These are phyloP conservation scores for Mycena galopus DNA, from an alignment of 768 basidiomycete genomes.

Conservation along the genomic window DNA sequence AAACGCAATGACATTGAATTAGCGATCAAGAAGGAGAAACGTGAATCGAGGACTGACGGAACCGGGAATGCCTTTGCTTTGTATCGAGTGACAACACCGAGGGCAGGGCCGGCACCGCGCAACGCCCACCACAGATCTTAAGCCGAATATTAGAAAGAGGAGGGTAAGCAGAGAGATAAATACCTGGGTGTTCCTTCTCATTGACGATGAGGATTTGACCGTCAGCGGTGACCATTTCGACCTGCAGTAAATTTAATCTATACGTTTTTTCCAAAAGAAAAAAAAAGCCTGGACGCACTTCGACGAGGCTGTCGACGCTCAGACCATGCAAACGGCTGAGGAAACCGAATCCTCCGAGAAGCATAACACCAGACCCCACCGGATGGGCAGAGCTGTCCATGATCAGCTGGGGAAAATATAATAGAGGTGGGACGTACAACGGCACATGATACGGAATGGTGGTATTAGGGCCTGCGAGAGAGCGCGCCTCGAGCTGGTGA, in stretches of 20 bases:
- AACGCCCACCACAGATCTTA: slow-evolving; percentile 91
- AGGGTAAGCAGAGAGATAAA: slow-evolving; percentile 28
- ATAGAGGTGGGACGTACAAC: slow-evolving; percentile 61
- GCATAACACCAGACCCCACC: slow-evolving; percentile 83
- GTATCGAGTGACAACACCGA: slow-evolving; percentile 92
- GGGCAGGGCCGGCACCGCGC: slow-evolving; percentile 84
- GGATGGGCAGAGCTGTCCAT: slow-evolving; percentile 78
- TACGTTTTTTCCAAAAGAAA: not conserved
- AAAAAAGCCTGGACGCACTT: slow-evolving; percentile 56
- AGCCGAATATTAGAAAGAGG: slow-evolving; percentile 4
- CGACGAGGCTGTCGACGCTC: slow-evolving; percentile 91
- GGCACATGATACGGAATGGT: slow-evolving; percentile 86
- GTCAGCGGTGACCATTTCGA: slow-evolving; percentile 91
- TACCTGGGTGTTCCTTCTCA: slow-evolving; percentile 79
- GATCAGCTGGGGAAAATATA: slow-evolving; percentile 19
- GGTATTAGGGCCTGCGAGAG: slow-evolving; percentile 62
- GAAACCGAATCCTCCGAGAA: slow-evolving; percentile 92
- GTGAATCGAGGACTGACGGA: slow-evolving; percentile 51
- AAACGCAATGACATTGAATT: slow-evolving; percentile 10
- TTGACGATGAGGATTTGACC: slow-evolving; percentile 86
- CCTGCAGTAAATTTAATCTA: slow-evolving; percentile 3
- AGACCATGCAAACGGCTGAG: slow-evolving; percentile 86
- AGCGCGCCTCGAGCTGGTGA: slow-evolving; percentile 72
- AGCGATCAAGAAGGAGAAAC: not conserved
- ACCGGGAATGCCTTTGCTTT: slow-evolving; percentile 91